These are phyloP conservation scores for Thermothielavioides terrestris DNA, from an alignment of 495 filamentous ascomycete species.

Conservation along the genomic window DNA sequence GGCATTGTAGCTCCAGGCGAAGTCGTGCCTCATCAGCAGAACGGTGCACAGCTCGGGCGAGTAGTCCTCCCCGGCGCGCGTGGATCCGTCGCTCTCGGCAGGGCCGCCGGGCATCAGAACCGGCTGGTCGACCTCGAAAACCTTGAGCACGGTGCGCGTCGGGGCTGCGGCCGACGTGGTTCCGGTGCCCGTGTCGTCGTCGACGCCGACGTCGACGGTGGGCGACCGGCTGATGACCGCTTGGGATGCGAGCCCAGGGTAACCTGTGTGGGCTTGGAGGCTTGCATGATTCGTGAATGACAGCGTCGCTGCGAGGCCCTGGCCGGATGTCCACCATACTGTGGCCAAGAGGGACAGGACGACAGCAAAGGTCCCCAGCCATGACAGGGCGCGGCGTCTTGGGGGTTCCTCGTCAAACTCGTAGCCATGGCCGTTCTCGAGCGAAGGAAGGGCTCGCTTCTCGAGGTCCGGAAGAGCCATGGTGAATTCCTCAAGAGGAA, in stretches of 20 bases:
- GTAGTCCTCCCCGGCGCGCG: conserved; percentile 10
- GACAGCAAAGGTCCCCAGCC: not conserved
- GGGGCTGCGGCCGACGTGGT: conserved; percentile 14
- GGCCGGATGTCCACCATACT: not conserved
- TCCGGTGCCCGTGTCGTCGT: not conserved
- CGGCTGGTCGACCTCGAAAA: conserved; percentile 64
- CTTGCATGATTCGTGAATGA: not conserved
- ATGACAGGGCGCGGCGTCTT: not conserved
- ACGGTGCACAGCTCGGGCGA: conserved; percentile 39
- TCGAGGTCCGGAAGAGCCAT: conserved; percentile 11
- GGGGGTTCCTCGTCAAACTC: not conserved
- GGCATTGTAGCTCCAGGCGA: conserved; percentile 66
- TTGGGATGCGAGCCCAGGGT: not conserved
- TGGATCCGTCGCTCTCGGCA: conserved; percentile 28
- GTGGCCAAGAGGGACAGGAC: conserved; percentile 1
- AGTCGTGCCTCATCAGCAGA: conserved; percentile 61
- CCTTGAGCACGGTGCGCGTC: conserved; percentile 38
- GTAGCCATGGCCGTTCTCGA: not conserved
- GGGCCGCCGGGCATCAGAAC: conserved; percentile 42
- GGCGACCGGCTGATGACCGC: not conserved
- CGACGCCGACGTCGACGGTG: not conserved
- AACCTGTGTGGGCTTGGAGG: not conserved
- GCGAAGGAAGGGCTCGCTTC: conserved; percentile 3
- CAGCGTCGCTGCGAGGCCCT: not conserved
- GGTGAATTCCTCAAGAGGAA: too few species aligned